These are phyloP conservation scores for Gracilaria vermiculophylla DNA, from an alignment of 23 red algal genomes.

Conservation along the genomic window DNA sequence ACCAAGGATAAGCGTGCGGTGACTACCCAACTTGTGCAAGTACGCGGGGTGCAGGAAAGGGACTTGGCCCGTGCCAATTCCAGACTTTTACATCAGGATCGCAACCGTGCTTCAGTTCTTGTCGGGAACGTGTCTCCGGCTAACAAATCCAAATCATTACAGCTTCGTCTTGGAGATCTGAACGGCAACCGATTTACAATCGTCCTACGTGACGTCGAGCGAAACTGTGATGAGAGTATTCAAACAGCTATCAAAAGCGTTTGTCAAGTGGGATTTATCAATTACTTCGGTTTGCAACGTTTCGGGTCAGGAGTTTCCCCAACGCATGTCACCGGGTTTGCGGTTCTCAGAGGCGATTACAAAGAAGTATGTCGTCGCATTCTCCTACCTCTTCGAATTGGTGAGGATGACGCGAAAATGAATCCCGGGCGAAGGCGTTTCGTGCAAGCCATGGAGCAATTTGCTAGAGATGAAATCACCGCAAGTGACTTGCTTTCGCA, in stretches of 20 bases:
- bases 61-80: conserved; percentile 53
- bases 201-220: conserved; percentile 64
- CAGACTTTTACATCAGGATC: background rate
- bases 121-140: conserved; percentile 59
- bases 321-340: conserved; percentile 86
- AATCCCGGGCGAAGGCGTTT: conserved; percentile 35
- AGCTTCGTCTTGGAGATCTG: conserved; percentile 75
- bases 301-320: conserved; percentile 84
- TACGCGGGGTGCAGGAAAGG: conserved; percentile 50
- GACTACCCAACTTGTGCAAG: conserved; percentile 84
- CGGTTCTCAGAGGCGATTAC: conserved; percentile 73
- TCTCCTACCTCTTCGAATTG: conserved; percentile 51
- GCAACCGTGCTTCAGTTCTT: conserved; percentile 17
- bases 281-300: conserved; percentile 97
- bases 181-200: conserved; percentile 89
- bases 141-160: background rate
- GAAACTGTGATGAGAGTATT: background rate
- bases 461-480: conserved; percentile 11
- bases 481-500: conserved; percentile 25
- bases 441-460: conserved; percentile 21
- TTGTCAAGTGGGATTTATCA: conserved; percentile 83
- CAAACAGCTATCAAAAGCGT: conserved; percentile 47
- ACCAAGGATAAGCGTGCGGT: conserved; percentile 96
- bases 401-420: conserved; percentile 1
- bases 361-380: conserved; percentile 75